Conservation (phyloP, 148 eudicot genomes). For the Fallopia convolvulus region DNA sequence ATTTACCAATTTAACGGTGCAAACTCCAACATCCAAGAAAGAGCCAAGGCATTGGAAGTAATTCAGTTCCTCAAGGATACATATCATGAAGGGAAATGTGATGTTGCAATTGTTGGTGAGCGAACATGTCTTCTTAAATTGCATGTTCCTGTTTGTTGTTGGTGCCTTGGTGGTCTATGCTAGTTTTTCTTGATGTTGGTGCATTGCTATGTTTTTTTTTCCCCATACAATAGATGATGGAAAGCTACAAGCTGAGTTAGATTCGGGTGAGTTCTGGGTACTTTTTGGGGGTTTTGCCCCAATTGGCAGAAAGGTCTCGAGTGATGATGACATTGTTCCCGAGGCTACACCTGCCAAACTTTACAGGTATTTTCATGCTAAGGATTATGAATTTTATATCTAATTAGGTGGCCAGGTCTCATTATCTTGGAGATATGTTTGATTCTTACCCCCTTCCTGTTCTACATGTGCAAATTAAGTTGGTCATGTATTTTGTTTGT, state of each 20-base stretch:
- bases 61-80: constrained; percentile 85
- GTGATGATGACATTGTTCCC: constrained; percentile 77
- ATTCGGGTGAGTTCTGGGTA: constrained; percentile 98
- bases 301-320: constrained; percentile 70
- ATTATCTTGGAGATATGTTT: neutral
- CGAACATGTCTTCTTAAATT: constrained; percentile 6
- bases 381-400: neutral
- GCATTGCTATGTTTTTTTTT: neutral
- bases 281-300: constrained; percentile 99
- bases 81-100: constrained; percentile 82
- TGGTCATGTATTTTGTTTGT: neutral
- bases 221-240: constrained; percentile 69
- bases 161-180: constrained; percentile 5
- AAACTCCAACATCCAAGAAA: constrained; percentile 94
- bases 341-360: constrained; percentile 73
- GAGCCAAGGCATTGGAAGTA: constrained; percentile 97
- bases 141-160: neutral
- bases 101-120: constrained; percentile 97
- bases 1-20: constrained; percentile 97
- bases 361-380: constrained; percentile 36
- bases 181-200: constrained; percentile 1
- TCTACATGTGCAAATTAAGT: neutral
- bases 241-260: constrained; percentile 85
- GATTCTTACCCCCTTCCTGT: neutral
- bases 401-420: neutral